phyloP scores from a whole-genome alignment of 2,329 filamentous ascomycete species.

The Colletotrichum caudatum region DNA sequence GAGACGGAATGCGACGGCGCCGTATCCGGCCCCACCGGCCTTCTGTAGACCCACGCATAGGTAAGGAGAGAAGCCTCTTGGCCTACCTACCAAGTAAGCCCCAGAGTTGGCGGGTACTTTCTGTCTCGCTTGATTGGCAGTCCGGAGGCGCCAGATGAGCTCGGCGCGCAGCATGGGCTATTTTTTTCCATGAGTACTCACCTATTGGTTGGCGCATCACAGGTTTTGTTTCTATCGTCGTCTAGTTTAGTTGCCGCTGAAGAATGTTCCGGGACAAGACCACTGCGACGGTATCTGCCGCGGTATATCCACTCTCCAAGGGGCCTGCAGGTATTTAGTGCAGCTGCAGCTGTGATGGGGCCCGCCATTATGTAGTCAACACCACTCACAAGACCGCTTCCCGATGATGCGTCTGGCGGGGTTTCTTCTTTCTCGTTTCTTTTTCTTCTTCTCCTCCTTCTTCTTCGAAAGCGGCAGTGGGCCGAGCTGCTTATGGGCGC shows the following conservation, averaged over 20 bases:
- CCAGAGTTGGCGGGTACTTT: no score
- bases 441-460: not conserved
- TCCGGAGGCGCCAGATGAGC: no score
- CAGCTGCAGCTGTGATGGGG: not conserved
- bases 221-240: no score
- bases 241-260: no score
- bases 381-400: not conserved
- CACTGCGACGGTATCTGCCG: no score
- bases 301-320: not conserved
- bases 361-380: not conserved
- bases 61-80: not conserved
- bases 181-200: no score
- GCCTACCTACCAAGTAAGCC: no score
- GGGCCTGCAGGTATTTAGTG: not conserved
- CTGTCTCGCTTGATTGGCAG: no score
- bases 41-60: not conserved
- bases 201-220: no score
- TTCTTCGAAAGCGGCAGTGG: not conserved
- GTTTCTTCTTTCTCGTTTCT: no score
- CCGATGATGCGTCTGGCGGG: not conserved
- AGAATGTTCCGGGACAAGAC: no score
- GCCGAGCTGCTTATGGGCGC: not conserved
- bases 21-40: not conserved
- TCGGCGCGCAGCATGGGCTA: no score
- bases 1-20: conserved; percentile 6